A percentile compares a stretch with the other conserved stretches of the same genome.
phyloP scores from a whole-genome alignment of 2,329 filamentous ascomycete genomes.

The Phaeomoniella chlamydospora region DNA sequence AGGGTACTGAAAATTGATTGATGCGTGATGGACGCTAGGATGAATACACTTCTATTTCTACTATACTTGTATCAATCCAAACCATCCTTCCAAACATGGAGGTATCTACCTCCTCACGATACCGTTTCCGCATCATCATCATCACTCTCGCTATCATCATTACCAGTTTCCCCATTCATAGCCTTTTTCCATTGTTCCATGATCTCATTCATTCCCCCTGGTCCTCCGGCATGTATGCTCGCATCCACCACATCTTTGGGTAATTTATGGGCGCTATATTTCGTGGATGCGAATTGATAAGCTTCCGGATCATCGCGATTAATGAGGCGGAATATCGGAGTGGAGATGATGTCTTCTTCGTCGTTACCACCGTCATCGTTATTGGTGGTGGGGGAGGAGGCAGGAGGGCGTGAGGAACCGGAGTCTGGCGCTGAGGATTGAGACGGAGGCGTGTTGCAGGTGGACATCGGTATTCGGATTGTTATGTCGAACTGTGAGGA shows the following conservation, averaged over 20 bases:
- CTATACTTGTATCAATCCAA: too few species aligned
- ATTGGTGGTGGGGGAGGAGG: not conserved
- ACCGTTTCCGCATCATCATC: not conserved
- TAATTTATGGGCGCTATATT: slow-evolving; percentile 91
- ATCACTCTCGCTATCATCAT: slow-evolving; percentile 22
- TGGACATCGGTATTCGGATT: too few species aligned
- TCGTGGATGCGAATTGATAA: slow-evolving; percentile 68
- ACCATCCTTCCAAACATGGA: too few species aligned
- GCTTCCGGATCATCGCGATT: slow-evolving; percentile 76
- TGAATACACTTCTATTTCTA: too few species aligned
- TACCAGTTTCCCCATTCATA: slow-evolving; percentile 24
- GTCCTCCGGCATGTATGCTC: slow-evolving; percentile 45
- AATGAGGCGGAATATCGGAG: slow-evolving; percentile 70
- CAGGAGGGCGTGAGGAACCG: not conserved
- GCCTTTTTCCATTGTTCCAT: slow-evolving; percentile 58
- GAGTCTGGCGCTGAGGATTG: too few species aligned
- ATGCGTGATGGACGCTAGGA: too few species aligned
- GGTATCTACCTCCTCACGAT: not conserved
- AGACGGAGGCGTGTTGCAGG: too few species aligned
- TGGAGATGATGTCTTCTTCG: slow-evolving; percentile 41
- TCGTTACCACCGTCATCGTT: slow-evolving; percentile 24
- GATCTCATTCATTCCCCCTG: slow-evolving; percentile 70
- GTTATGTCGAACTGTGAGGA: too few species aligned
- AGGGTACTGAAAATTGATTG: too few species aligned
- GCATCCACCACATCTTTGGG: slow-evolving; percentile 80